Evolutionary conservation across 2,329 filamentous ascomycete genomes (phyloP).

Genomic region (Penicillium sp.): DNA sequence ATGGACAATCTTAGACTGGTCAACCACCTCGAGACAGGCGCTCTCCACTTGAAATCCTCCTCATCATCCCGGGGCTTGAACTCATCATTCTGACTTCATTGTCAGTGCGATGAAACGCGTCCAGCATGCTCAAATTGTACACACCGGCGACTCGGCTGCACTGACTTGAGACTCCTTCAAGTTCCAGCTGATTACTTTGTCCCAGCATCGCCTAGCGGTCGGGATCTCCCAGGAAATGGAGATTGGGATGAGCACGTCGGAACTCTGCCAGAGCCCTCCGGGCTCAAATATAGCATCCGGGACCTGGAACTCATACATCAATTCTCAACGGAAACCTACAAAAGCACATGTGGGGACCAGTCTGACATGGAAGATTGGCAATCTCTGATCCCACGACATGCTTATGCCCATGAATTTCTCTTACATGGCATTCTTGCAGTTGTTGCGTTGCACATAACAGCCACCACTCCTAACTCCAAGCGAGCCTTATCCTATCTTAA

Average conservation of each 20-base stretch:
- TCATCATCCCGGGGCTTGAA: too few species aligned
- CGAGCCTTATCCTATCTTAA: slow-evolving; percentile 1
- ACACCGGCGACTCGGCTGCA: slow-evolving; percentile 3
- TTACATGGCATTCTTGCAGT: slow-evolving; percentile 2
- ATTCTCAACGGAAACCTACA: slow-evolving; percentile 7
- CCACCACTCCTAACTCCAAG: not conserved
- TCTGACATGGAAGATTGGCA: slow-evolving; percentile 4
- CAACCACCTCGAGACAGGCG: not conserved
- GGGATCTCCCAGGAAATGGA: not conserved
- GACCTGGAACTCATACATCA: slow-evolving; percentile 6
- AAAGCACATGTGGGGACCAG: slow-evolving; percentile 4
- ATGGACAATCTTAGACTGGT: not conserved
- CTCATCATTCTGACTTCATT: not conserved
- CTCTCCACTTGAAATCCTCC: not conserved
- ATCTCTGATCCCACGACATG: not conserved
- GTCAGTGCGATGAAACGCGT: slow-evolving; percentile 7
- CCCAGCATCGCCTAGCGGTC: too few species aligned
- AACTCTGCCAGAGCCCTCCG: not conserved
- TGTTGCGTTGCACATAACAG: slow-evolving; percentile 1
- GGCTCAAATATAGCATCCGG: slow-evolving; percentile 1
- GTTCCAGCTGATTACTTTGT: too few species aligned
- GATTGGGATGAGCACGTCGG: not conserved
- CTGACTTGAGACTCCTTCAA: not conserved
- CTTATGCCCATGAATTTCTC: slow-evolving; percentile 4
- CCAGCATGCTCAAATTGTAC: slow-evolving; percentile 4